phyloP scores from a whole-genome alignment of 2,329 filamentous ascomycete species.

The Aureobasidium sp. region DNA sequence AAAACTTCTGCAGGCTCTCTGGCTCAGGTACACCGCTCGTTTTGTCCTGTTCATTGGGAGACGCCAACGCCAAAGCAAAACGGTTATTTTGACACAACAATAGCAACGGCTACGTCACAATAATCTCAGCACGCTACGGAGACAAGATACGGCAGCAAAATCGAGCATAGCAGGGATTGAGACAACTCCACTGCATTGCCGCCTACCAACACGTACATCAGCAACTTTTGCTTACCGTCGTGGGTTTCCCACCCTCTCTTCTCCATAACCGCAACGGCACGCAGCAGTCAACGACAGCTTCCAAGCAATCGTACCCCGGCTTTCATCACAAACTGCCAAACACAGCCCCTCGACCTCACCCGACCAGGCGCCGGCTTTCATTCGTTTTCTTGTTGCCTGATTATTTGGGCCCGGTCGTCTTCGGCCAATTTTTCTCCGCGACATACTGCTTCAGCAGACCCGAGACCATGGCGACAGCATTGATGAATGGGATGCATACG shows the following conservation, averaged over 20 bases:
- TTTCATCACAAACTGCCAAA: slow-evolving; percentile 7
- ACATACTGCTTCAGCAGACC: slow-evolving; percentile 28
- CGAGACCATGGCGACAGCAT: slow-evolving; percentile 19
- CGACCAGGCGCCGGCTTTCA: background rate
- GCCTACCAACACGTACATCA: background rate
- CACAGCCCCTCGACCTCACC: slow-evolving; percentile 12
- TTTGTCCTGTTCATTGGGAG: slow-evolving; percentile 10
- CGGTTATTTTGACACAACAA: slow-evolving; percentile 13
- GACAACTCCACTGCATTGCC: background rate
- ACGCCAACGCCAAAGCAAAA: slow-evolving; percentile 11
- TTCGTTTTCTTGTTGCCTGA: background rate
- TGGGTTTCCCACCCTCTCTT: background rate
- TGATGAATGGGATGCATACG: slow-evolving; percentile 50
- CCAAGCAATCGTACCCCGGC: slow-evolving; percentile 5
- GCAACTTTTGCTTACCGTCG: background rate
- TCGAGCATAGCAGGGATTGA: background rate
- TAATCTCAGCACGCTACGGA: background rate
- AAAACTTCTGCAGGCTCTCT: background rate
- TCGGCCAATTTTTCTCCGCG: background rate
- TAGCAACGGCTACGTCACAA: slow-evolving; percentile 15
- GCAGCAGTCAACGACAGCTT: background rate
- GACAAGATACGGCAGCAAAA: background rate
- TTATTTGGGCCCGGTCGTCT: background rate
- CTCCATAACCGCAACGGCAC: background rate
- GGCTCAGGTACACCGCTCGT: slow-evolving; percentile 7